Evolutionary conservation across 169 alveolate genomes (phyloP), one percentile per base, ranked within the genome.

Genomic region (Plasmodium cynomolgi): DNA sequence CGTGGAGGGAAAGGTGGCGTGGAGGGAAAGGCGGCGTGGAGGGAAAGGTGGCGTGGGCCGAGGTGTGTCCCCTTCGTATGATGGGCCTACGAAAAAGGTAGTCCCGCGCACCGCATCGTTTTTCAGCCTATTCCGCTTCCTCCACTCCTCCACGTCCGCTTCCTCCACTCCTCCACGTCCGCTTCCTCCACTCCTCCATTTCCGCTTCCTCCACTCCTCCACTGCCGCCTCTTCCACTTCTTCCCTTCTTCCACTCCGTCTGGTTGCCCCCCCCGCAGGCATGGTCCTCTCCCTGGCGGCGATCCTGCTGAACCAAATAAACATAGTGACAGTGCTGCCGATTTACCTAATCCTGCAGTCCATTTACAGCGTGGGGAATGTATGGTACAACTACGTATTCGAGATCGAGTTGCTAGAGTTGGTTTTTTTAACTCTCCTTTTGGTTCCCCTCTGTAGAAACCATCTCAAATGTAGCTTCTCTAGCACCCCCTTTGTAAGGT

Each of bases 361-460:
- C 2, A 85, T 85, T 50, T 85, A 85, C 29, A 85, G 93, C 68
- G 68, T 85, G 15, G 93, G 93, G 41, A 77, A 85, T 77, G 23
- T 85, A 6, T 85, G 93, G 93, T 85, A 54, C 31, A 56, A 77
- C 31, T 85, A 77, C 62, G 86, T 56, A 2, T 85, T 71, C 44
- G 93, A 85, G 41, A n/a, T 85, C 2, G 93, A 85, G 34, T 20
- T 85, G 39, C 44, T 85, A 1, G 93, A 85, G 44, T 77, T 85
- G 71, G 13, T 85, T 0, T 85, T 85, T 15, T 56, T 85, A 6
- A 75, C 72, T 39, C 29, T 85, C 5, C 80, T 85, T 39, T 3
- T 85, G 23, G 86, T 85, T 0, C 93, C 93, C 17, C 68, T 85
- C 9, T 75, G 62, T 0, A 26, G 71, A 29, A 85, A 85, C 15